These are phyloP conservation scores for Fusarium phyllophilum DNA, from an alignment of 2,329 filamentous ascomycete species.

Conservation along the genomic window DNA sequence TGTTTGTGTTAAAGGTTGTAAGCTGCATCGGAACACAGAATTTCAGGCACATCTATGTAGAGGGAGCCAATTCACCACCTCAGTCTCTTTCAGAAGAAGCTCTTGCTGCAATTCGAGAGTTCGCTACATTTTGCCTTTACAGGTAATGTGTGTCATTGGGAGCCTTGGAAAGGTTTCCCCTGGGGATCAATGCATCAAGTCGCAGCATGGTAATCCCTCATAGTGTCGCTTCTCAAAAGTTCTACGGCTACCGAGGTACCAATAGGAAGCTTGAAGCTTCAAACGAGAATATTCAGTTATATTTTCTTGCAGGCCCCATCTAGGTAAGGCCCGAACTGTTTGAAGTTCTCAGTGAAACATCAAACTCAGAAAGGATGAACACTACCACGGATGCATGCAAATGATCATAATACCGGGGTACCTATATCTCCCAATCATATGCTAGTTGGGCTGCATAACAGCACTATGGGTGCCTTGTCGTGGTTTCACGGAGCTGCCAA, in stretches of 20 bases:
- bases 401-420: not conserved
- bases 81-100: not conserved
- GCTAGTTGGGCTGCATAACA: not conserved
- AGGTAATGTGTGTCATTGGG: not conserved
- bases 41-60: slow-evolving; percentile 11
- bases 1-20: not conserved
- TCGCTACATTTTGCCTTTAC: not conserved
- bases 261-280: not conserved
- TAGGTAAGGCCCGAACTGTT: not conserved
- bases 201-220: not conserved
- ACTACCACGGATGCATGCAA: not conserved
- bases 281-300: not conserved
- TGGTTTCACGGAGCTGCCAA: not conserved
- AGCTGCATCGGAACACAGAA: slow-evolving; percentile 14
- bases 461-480: not conserved
- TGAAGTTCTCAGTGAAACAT: not conserved
- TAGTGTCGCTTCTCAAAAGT: not conserved
- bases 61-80: slow-evolving; percentile 7
- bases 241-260: not conserved
- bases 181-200: not conserved
- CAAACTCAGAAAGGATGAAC: not conserved
- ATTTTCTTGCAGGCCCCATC: not conserved
- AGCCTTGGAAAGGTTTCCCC: not conserved
- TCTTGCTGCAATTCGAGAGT: not conserved
- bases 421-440: not conserved